Base-by-base conservation (phyloP, 495 filamentous ascomycete genomes). In the Lasiosphaeria hispida region DNA sequence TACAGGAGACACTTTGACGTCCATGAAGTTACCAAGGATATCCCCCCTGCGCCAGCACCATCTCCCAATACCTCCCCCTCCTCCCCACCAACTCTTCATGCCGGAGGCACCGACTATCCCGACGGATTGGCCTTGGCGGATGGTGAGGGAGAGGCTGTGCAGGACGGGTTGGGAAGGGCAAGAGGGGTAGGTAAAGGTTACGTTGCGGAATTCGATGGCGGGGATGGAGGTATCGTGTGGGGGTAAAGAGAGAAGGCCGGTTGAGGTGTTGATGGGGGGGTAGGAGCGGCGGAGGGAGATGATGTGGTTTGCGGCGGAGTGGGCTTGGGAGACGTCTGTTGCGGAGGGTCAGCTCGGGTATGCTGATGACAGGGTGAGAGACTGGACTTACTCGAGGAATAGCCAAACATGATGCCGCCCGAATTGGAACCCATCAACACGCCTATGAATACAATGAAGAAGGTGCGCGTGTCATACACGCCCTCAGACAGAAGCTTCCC, bases 101-200 rank as follows among this genome's bases (percentile, higher is more conserved):
- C 66, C 66, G 0, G 48, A 76, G 7, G 59, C 76, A 53, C 71
- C 85, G 82, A 48, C 90, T 84, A 68, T 88, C 77, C 41, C 90
- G 79, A 45, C 89, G 77, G 40, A 93, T 74, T 36, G 91, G 3
- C 89, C 88, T 37, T 82, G 80, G 53, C 81, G 69, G 51, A 91
- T 86, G 90, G 14, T 87, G 78, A 67, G 36, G 42, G 62, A 19
- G 35, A 84, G 60, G 11, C 75, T 74, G 1, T 65, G 65, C 48
- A 88, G 80, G 10, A 86, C 73, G 0, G 75, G 70, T 2, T 74
- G 60, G 10, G 82, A 70, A 1, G 88, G 85, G 1, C 82, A 72
- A 0, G 76, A 76, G 0, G 81, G 74, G 59, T 89, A 89, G 45
- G 69, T 75, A 61, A 88, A 88, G 41, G 81, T 66, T 4, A 89